A percentile compares a stretch with the other conserved stretches of the same genome.
These are phyloP conservation scores for Xylaria sp. DNA, from an alignment of 2,329 filamentous ascomycete genomes.

Conservation along the genomic window DNA sequence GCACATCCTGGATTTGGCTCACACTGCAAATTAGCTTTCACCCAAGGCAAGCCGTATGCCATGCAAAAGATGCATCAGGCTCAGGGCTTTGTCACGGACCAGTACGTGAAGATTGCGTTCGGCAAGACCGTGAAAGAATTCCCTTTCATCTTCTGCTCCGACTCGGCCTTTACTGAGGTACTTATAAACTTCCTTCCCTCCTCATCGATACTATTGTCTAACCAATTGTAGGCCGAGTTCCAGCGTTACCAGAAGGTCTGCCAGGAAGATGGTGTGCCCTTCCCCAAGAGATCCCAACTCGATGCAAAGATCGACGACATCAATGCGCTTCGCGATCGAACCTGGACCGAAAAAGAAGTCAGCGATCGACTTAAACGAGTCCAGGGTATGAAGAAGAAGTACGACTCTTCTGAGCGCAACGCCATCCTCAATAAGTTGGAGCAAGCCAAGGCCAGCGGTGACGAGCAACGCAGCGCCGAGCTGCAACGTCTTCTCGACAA, in stretches of 20 bases:
- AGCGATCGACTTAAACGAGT: slow-evolving; percentile 71
- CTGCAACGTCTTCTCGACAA: slow-evolving; percentile 57
- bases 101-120: slow-evolving; percentile 76
- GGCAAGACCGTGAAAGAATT: slow-evolving; percentile 80
- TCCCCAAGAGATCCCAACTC: slow-evolving; percentile 69
- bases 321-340: slow-evolving; percentile 69
- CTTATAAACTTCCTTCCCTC: slow-evolving; percentile 19
- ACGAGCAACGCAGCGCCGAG: slow-evolving; percentile 51
- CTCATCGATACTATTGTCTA: slow-evolving; percentile 18
- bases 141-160: slow-evolving; percentile 87
- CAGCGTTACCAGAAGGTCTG: slow-evolving; percentile 74
- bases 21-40: slow-evolving; percentile 55
- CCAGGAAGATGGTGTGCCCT: slow-evolving; percentile 61
- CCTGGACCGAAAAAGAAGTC: slow-evolving; percentile 79
- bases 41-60: slow-evolving; percentile 74
- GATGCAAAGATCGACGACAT: slow-evolving; percentile 73
- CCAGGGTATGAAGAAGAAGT: slow-evolving; percentile 60
- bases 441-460: slow-evolving; percentile 58
- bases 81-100: slow-evolving; percentile 74
- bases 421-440: slow-evolving; percentile 60
- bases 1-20: slow-evolving; percentile 16
- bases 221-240: slow-evolving; percentile 60
- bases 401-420: slow-evolving; percentile 62
- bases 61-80: slow-evolving; percentile 64
- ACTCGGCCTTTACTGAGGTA: slow-evolving; percentile 78